Evolutionary conservation across 2,329 filamentous ascomycete species (phyloP), one percentile per base, ranked within the genome.

Genomic region (Tolypocladium guangdongense): DNA sequence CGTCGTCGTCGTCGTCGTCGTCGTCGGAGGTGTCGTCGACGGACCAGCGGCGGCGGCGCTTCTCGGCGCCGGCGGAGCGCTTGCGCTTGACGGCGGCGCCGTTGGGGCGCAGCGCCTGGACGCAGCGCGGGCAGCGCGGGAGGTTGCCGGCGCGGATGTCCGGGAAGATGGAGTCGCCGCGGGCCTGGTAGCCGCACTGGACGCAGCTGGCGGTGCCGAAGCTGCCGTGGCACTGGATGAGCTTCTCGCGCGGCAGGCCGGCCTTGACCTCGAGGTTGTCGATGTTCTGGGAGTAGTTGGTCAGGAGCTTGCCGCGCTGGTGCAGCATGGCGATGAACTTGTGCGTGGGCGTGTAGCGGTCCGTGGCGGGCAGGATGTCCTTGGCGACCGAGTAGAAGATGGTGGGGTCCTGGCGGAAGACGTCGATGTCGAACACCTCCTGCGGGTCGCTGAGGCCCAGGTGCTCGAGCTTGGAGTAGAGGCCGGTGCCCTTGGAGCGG

Each of bases 231-330:
- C 93, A 97, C 70, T 99, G 92, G 32, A 99, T 86, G 20, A 97
- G 78, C 65, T 93, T 95, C 36, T 88, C 84, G 1, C 82, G 78
- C 24, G 76, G 71, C 56, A 99, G 88, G 24, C 93, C 93, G 0
- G 92, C 92, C 63, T 88, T 84, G 56, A 84, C 81, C 69, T 99
- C 92, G 51, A 96, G 83, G 62, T 96, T 96, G 74, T 99, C 93
- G 64, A 99, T 97, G 69, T 99, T 99, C 68, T 99, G 93, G 0
- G 93, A 95, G 74, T 96, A 99, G 72, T 97, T 96, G 43, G 91
- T 97, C 55, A 96, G 80, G 7, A 99, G 80, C 69, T 96, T 96
- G 59, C 82, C 84, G 68, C 90, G 87, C 60, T 92, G 80, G 69
- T 99, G 88, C 37, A 99, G 80, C 62, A 96, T 78, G 36, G 84